Evolutionary conservation across 805 yeast species (phyloP).

Genomic region (Myxozyma udenii): DNA sequence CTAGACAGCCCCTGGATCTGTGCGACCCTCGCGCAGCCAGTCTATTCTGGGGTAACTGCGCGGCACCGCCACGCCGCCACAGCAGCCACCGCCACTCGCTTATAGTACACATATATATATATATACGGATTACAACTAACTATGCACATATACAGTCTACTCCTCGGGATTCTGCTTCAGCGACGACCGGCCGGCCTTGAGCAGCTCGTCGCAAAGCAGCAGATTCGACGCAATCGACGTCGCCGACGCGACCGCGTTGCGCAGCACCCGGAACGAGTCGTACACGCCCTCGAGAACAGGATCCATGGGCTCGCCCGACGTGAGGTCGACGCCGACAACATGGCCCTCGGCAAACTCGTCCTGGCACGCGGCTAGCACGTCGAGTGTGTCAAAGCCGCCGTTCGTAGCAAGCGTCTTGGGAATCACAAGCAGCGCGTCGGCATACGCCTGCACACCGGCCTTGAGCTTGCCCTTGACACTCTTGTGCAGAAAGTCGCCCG

Average conservation of each 20-base stretch:
- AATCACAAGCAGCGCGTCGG: conserved; percentile 83
- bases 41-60: no score
- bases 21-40: no score
- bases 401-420: conserved; percentile 91
- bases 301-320: conserved; percentile 92
- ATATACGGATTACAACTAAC: not conserved
- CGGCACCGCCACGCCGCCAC: no score
- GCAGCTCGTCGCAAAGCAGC: conserved; percentile 88
- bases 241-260: conserved; percentile 90
- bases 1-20: no score
- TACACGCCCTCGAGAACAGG: conserved; percentile 92
- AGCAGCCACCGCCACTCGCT: not conserved
- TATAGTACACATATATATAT: not conserved
- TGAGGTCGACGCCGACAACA: conserved; percentile 85
- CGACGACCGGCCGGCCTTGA: conserved; percentile 95
- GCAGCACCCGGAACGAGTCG: conserved; percentile 91
- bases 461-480: conserved; percentile 79
- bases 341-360: conserved; percentile 74
- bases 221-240: conserved; percentile 91
- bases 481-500: conserved; percentile 50
- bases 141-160: conserved; percentile 1
- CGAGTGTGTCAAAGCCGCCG: conserved; percentile 91
- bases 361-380: conserved; percentile 81
- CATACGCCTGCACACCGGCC: conserved; percentile 88
- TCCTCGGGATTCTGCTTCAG: conserved; percentile 54